Percentiles rank a stretch among this genome's conserved stretches.
phyloP scores from a whole-genome alignment of 352 stramenopile genomes.

The Phytophthora brassicae region DNA sequence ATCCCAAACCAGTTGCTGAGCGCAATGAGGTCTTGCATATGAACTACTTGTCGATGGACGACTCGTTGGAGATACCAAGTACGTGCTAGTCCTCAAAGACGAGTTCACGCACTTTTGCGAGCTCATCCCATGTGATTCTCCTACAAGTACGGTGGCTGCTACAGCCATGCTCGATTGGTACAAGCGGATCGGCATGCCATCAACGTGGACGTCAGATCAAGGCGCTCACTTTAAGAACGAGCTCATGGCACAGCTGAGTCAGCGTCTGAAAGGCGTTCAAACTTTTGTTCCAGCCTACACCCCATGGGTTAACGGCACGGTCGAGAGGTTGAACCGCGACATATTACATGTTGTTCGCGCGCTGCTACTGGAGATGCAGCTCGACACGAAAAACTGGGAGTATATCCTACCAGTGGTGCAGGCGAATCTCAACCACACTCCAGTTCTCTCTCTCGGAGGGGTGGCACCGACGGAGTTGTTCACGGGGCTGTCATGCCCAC shows the following conservation, averaged over 20 bases:
- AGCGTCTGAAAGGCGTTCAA: conserved; percentile 7
- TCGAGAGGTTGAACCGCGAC: conserved; percentile 22
- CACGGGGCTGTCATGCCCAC: conserved; percentile 11
- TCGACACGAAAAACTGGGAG: conserved; percentile 13
- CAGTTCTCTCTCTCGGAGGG: not conserved
- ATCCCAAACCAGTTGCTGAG: not conserved
- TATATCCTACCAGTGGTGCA: conserved; percentile 19
- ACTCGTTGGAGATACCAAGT: not conserved
- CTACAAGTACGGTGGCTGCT: conserved; percentile 1
- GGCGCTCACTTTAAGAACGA: conserved; percentile 20
- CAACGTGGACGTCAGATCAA: conserved; percentile 7
- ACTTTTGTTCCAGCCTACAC: conserved; percentile 10
- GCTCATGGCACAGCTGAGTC: conserved; percentile 17
- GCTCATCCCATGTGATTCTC: conserved; percentile 13
- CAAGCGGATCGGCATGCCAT: conserved; percentile 19
- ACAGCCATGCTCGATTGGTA: conserved; percentile 15
- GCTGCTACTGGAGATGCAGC: conserved; percentile 8
- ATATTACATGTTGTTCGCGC: conserved; percentile 18
- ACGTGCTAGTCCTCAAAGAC: not conserved
- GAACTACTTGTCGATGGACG: conserved; percentile 3
- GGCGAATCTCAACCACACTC: conserved; percentile 19
- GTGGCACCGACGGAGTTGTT: conserved; percentile 11
- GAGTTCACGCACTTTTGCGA: not conserved
- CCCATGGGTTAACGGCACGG: conserved; percentile 12
- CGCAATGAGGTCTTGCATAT: not conserved